A percentile compares a stretch with the other conserved stretches of the same genome.
These are phyloP conservation scores for Kluyveromyces starmeri DNA, from an alignment of 805 yeast genomes.

Conservation along the genomic window DNA sequence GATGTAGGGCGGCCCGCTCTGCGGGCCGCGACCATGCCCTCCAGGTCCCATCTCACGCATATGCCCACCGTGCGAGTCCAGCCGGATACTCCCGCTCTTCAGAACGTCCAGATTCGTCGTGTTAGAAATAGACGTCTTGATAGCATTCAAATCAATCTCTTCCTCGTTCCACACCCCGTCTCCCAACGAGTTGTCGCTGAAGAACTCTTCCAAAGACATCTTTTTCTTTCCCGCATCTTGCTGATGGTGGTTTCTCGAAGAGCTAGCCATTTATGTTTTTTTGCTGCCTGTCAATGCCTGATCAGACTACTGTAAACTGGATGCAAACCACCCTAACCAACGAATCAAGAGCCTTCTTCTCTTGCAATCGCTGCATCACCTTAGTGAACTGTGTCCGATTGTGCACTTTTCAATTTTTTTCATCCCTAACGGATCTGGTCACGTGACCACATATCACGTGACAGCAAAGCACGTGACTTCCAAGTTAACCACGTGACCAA, in stretches of 20 bases:
- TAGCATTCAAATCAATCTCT: conserved; percentile 27
- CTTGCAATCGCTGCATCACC: too few species aligned
- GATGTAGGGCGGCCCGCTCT: conserved; percentile 49
- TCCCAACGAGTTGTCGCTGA: conserved; percentile 35
- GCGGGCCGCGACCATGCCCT: conserved; percentile 7
- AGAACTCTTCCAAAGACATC: conserved; percentile 39
- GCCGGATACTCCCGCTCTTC: conserved; percentile 12
- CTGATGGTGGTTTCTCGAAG: conserved; percentile 14
- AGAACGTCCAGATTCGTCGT: conserved; percentile 25
- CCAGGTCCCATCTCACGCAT: conserved; percentile 6
- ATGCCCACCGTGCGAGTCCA: conserved; percentile 4
- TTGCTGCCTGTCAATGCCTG: too few species aligned
- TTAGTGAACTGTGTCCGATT: too few species aligned
- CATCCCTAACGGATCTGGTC: too few species aligned
- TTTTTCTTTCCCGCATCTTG: conserved; percentile 28
- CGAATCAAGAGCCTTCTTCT: too few species aligned
- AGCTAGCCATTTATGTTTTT: conserved; percentile 6
- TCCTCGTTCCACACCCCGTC: conserved; percentile 30
- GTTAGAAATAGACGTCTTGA: conserved; percentile 17
- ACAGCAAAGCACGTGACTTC: too few species aligned
- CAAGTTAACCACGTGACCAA: too few species aligned
- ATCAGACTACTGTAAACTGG: too few species aligned
- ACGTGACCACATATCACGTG: too few species aligned
- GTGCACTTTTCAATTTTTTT: too few species aligned
- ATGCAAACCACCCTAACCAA: too few species aligned